Percentiles rank a stretch among this genome's conserved stretches.
These are phyloP conservation scores for Boletus insuetus DNA, from an alignment of 768 basidiomycete genomes.

Conservation along the genomic window DNA sequence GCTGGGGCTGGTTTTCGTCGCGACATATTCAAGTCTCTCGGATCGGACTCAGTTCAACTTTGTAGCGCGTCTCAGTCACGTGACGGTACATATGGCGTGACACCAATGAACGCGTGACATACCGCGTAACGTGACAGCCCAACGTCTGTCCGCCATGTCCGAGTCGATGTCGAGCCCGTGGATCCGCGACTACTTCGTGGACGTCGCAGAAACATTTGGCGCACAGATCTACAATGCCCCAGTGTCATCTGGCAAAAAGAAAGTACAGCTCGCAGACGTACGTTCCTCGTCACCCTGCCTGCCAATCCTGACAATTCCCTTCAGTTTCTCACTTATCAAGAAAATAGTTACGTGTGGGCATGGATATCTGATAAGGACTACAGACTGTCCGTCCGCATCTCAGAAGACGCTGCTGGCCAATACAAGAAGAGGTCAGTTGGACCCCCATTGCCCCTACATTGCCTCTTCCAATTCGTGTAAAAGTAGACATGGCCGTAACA, in stretches of 20 bases:
- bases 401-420: slow-evolving; percentile 44
- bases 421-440: slow-evolving; percentile 39
- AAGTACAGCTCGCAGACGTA: slow-evolving; percentile 61
- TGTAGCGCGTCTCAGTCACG: slow-evolving; percentile 15
- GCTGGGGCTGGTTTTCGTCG: slow-evolving; percentile 24
- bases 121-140: slow-evolving; percentile 12
- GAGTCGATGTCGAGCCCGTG: slow-evolving; percentile 45
- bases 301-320: background rate
- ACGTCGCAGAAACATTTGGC: slow-evolving; percentile 51
- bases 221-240: slow-evolving; percentile 34
- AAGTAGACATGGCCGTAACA: slow-evolving; percentile 28
- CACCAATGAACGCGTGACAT: slow-evolving; percentile 18
- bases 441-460: background rate
- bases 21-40: slow-evolving; percentile 18
- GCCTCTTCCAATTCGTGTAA: slow-evolving; percentile 8
- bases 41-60: background rate
- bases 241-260: slow-evolving; percentile 39
- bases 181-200: slow-evolving; percentile 53
- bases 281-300: background rate
- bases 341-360: slow-evolving; percentile 57
- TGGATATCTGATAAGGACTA: slow-evolving; percentile 56
- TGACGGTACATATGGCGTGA: slow-evolving; percentile 15
- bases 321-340: slow-evolving; percentile 57
- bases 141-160: slow-evolving; percentile 32
- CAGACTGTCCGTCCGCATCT: slow-evolving; percentile 53